Evolutionary conservation across 305 asterid species (phyloP).

Genomic region (Fraxinus sp.): DNA sequence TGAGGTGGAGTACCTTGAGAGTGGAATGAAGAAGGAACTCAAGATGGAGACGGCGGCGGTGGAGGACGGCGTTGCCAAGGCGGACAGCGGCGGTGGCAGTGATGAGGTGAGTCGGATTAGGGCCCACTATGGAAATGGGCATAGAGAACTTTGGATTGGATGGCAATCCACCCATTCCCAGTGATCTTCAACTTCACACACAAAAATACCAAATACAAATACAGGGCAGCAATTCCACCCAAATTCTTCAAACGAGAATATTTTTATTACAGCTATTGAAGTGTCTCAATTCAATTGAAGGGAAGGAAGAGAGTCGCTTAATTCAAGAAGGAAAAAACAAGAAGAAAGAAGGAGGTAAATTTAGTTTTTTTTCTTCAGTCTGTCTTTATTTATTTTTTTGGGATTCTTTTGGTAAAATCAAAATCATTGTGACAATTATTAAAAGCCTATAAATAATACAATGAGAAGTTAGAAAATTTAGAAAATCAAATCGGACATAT

Average conservation of each 20-base stretch:
- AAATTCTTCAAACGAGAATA: background rate
- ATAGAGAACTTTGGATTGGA: constrained; percentile 42
- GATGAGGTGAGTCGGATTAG: constrained; percentile 37
- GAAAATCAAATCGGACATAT: background rate
- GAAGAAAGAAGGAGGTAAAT: background rate
- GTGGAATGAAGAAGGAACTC: constrained; percentile 45
- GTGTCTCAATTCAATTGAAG: background rate
- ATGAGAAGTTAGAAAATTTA: too few relatives aligned
- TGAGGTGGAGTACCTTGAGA: constrained; percentile 39
- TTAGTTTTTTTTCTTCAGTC: too few relatives aligned
- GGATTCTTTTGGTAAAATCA: background rate
- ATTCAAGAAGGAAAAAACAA: background rate
- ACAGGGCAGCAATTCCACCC: background rate
- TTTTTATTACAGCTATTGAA: background rate
- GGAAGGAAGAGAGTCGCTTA: background rate
- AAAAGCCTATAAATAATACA: too few relatives aligned
- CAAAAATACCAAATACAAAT: background rate
- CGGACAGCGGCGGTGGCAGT: constrained; percentile 56
- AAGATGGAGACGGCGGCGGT: constrained; percentile 50
- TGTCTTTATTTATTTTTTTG: too few relatives aligned
- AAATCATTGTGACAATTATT: background rate
- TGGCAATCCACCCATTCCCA: constrained; percentile 32
- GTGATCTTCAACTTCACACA: background rate
- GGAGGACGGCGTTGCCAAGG: constrained; percentile 35
- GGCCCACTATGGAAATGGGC: constrained; percentile 32